Evolutionary conservation across 2,329 filamentous ascomycete species (phyloP).

Genomic region (Fusarium sororula): DNA sequence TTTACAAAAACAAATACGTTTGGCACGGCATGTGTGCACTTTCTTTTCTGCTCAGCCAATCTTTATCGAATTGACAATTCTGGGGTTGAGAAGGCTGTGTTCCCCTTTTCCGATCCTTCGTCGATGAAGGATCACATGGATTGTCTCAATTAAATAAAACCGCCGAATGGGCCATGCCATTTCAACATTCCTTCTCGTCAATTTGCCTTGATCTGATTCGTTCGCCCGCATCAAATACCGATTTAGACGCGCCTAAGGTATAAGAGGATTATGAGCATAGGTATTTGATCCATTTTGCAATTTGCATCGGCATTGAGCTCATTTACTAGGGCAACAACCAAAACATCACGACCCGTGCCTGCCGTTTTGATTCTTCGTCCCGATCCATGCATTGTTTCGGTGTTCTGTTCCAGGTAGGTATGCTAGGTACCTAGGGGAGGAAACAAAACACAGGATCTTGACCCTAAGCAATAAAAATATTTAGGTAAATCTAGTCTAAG

Average conservation of each 20-base stretch:
- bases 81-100: conserved; percentile 14
- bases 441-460: no score
- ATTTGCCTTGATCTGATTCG: conserved; percentile 6
- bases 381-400: not conserved
- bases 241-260: not conserved
- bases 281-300: conserved; percentile 18
- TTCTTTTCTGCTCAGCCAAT: not conserved
- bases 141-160: conserved; percentile 24
- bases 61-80: not conserved
- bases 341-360: not conserved
- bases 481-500: no score
- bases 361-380: not conserved
- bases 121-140: conserved; percentile 15
- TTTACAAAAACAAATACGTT: not conserved
- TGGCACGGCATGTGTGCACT: not conserved
- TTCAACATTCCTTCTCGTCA: conserved; percentile 10
- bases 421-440: no score
- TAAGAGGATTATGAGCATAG: not conserved
- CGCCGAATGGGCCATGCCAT: not conserved
- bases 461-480: no score
- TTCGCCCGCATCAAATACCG: not conserved
- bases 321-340: not conserved
- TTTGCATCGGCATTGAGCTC: not conserved
- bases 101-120: conserved; percentile 5
- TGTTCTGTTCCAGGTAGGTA: no score